Evolutionary conservation across 495 filamentous ascomycete species (phyloP), one percentile per base, ranked within the genome.

Genomic region (Acidiella bohemica): DNA sequence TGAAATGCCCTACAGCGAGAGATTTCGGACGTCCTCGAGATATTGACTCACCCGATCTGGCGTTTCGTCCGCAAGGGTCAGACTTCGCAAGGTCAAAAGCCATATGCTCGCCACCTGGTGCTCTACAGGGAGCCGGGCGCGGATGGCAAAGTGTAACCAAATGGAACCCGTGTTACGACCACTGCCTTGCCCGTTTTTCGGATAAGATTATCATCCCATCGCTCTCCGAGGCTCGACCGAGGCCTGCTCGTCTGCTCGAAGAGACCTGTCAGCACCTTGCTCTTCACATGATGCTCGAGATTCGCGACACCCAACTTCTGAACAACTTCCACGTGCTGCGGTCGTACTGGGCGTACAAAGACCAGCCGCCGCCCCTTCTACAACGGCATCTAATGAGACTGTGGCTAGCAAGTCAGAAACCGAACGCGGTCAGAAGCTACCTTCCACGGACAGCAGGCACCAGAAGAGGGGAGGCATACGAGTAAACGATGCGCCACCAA

Each of bases 31-130:
- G 78, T 92, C 9, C 71, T 81, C 0, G 71, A 78, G 59, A 73
- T 73, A 21, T 64, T 93, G 37, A 78, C 80, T 2, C 59, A 75
- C 42, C 83, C 85, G 1, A 76, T 80, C 48, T 93, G 85, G 85
- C 90, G 92, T 63, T 90, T 92, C 54, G 85, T 93, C 58, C 81
- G 85, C 41, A 93, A 93, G 59, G 85, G 85, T 28, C 85, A 93
- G 63, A 74, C 70, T 3, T 76, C 69, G 17, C 64, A 67, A 26
- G 84, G 81, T 23, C 67, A 93, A 60, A 73, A 85, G 25, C 76
- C 77, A 39, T 93, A 73, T 51, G 80, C 86, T 53, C 67, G 70
- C 19, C 74, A 75, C 16, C 70, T 72, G 20, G 74, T 93, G 1
- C 67, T 92, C 30, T 93, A 85, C 58, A 64, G 84, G 1, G 84